These are phyloP conservation scores for Penicillium brevicompactum DNA, from an alignment of 2,329 filamentous ascomycete genomes.

Conservation along the genomic window DNA sequence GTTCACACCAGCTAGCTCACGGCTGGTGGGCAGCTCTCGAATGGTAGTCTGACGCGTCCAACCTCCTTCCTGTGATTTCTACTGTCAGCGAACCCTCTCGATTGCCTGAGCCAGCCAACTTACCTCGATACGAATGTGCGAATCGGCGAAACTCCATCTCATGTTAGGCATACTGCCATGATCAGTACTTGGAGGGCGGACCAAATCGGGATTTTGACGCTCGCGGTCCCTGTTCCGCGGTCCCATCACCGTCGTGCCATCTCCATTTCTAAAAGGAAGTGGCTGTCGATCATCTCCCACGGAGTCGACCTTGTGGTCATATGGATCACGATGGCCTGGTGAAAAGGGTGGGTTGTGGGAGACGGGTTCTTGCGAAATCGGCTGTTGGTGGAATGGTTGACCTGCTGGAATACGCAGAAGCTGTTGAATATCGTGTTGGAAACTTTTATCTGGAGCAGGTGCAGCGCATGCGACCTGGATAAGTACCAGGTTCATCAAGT, in stretches of 20 bases:
- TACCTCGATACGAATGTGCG: constrained; percentile 65
- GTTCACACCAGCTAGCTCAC: constrained; percentile 75
- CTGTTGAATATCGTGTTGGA: constrained; percentile 31
- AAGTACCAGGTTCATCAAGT: constrained; percentile 2
- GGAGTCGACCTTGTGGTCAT: constrained; percentile 65
- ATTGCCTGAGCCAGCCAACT: constrained; percentile 14
- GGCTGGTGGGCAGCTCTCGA: constrained; percentile 40
- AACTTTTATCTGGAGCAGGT: constrained; percentile 12
- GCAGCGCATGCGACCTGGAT: constrained; percentile 5
- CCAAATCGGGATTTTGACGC: constrained; percentile 69
- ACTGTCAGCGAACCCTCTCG: background rate
- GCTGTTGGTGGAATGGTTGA: constrained; percentile 6
- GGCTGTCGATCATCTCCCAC: constrained; percentile 64
- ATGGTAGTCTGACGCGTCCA: constrained; percentile 71
- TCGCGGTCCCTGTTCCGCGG: constrained; percentile 70
- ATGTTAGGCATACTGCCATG: constrained; percentile 71
- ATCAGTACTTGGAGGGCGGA: constrained; percentile 73
- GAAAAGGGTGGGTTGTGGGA: constrained; percentile 55
- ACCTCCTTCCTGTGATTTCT: constrained; percentile 62
- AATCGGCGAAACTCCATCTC: constrained; percentile 71
- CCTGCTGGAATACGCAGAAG: constrained; percentile 31
- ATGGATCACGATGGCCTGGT: constrained; percentile 61
- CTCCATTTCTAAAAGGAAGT: constrained; percentile 64
- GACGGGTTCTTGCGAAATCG: background rate
- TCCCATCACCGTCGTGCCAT: constrained; percentile 67